Evolutionary conservation across 257 asterid species (phyloP).

Genomic region (Solanum bulbocastanum): DNA sequence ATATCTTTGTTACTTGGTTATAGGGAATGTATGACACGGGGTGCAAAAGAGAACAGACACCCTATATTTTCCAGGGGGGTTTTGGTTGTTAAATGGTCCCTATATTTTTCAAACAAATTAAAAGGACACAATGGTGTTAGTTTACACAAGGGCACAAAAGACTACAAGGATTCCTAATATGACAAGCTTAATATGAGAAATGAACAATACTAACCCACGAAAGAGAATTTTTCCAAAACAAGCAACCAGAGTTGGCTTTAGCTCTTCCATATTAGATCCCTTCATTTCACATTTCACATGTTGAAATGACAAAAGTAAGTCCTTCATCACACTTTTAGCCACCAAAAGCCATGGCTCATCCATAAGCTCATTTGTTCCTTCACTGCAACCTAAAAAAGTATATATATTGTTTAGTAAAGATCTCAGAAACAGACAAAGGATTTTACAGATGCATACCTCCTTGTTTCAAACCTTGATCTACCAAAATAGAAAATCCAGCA

Average conservation of each 20-base stretch:
- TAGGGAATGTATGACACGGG: neutral
- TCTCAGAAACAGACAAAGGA: neutral
- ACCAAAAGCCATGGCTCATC: conserved; percentile 25
- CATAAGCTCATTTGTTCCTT: conserved; percentile 4
- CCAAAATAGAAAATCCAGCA: neutral
- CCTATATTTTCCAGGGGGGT: neutral
- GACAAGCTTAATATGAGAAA: neutral
- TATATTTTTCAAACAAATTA: neutral
- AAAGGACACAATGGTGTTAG: neutral
- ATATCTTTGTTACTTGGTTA: neutral
- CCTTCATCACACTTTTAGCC: conserved; percentile 23
- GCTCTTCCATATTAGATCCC: conserved; percentile 7
- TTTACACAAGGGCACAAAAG: neutral
- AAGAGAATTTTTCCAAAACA: conserved; percentile 32
- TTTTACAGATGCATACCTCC: neutral
- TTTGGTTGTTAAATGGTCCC: neutral
- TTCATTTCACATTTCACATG: conserved; percentile 18
- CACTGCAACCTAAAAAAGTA: neutral
- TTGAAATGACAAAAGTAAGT: conserved; percentile 25
- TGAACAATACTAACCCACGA: conserved; percentile 28
- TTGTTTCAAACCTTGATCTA: neutral
- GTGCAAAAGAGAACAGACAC: neutral
- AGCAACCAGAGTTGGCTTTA: conserved; percentile 27
- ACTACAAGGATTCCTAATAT: neutral
- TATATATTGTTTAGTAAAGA: too few species aligned